Evolutionary conservation across 257 asterid species (phyloP), one percentile per base, ranked within the genome.

Genomic region (Fraxinus quadrangulata): DNA sequence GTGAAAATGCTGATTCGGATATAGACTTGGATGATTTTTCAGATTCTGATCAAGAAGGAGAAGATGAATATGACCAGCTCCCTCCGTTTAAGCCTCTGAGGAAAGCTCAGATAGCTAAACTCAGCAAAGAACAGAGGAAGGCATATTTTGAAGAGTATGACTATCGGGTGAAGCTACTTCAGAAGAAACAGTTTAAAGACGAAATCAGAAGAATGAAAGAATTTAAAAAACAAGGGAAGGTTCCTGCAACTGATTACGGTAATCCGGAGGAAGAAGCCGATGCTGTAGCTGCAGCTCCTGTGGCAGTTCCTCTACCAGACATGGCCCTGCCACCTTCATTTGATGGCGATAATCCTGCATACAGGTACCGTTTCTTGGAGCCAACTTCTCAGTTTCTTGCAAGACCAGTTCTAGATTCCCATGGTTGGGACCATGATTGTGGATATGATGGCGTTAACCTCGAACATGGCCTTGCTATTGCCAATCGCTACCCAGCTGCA

Each of bases 371-470:
- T 3, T 93, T 93, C 87, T 78, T 96, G 81, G 99, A 96, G 87
- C 98, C 99, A 68, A 96, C 97, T 23, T 96, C 99, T 0, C 98
- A 91, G 88, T 93, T 96, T 79, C 97, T 91, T 59, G 99, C 97
- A 0, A 84, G 99, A 83, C 99, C 99, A 3, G 99, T 96, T 80
- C 87, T 96, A 23, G 99, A 96, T 61, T 83, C 89, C 70, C 98
- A 92, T 40, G 98, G 99, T 4, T 96, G 99, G 99, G 99, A 96
- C 86, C 99, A 96, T 67, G 99, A 96, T 82, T 93, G 97, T 66
- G 99, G 99, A 34, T 95, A 95, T 37, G 99, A 95, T 51, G 99
- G 99, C 23, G 99, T 95, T 85, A 95, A 95, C 84, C 82, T 95
- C 11, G 99, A 95, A 70, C 98, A 95, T 77, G 84, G 84, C 77